Base-by-base conservation (phyloP, 75 land plant genomes). In the Cryptomeria japonica region DNA sequence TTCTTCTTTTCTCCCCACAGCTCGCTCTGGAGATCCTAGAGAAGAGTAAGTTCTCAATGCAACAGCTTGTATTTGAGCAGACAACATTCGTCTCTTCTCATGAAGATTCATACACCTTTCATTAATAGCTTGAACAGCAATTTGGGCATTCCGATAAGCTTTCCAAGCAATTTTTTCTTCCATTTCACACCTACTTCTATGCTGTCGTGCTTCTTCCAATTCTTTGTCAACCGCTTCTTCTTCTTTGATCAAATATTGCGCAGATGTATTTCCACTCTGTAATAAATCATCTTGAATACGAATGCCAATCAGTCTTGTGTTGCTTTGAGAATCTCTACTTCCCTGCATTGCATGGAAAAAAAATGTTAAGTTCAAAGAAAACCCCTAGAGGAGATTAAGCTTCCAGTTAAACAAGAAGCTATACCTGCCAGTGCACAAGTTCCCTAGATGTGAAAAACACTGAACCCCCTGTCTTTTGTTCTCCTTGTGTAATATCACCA, bases 81-180 rank as follows among this genome's bases (percentile, higher is more conserved):
- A 89, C 32, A 88, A 86, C 68, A 93, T 73, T 87, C 94, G 94
- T 86, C 95, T 92, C 83, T 87, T 84, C 47, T 90, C 92, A 86
- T 94, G 91, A 14, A 96, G 95, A 36, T 83, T n/a, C 36, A 79
- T 80, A 78, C 98, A 97, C 76, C 88, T 89, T 13, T 89, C 77
- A 90, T 91, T 97, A 58, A 94, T 95, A 72, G 92, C 88, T 51
- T 89, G 41, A 73, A 97, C 88, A 84, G 95, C 96, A 64, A 82
- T 92, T 78, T 93, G 94, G 3, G 96, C 96, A 79, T 93, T 91
- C 31, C 93, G 90, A 90, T 97, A 95, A 31, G 89, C 92, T 90
- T 91, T 92, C n/a, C 96, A 85, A 70, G 98, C 96, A 64, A 88
- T 46, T 84, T 90, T 92, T 93, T 96, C 98, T 90, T 92, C 94